Conservation (phyloP, 768 basidiomycete species). For the Lentinula boryana region DNA sequence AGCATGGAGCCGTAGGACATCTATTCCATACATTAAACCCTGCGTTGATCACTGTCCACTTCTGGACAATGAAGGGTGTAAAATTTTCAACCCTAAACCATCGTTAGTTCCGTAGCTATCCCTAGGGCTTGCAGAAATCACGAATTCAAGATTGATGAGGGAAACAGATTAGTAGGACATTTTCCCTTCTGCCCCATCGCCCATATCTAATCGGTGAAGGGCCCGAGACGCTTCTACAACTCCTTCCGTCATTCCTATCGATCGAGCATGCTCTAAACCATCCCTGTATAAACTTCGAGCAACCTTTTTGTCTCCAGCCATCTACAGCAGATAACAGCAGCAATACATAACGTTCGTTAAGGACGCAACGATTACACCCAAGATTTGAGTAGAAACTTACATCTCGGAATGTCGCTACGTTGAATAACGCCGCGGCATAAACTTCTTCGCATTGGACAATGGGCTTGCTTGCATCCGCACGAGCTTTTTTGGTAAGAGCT, state of each 20-base stretch:
- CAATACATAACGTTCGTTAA: no score
- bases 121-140: no score
- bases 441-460: constrained; percentile 45
- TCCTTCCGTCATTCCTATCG: constrained; percentile 28
- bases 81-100: no score
- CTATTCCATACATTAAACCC: no score
- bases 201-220: not conserved
- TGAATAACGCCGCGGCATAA: constrained; percentile 54
- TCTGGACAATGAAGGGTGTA: no score
- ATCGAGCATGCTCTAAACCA: constrained; percentile 30
- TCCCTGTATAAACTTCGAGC: constrained; percentile 26
- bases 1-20: no score
- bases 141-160: no score
- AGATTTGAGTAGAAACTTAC: not conserved
- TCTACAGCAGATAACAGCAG: constrained; percentile 17
- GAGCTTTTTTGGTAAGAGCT: constrained; percentile 21
- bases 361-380: no score
- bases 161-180: not conserved
- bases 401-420: constrained; percentile 51
- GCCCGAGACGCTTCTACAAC: constrained; percentile 25
- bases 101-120: no score
- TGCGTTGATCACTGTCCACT: no score
- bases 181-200: not conserved
- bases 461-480: constrained; percentile 19
- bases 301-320: constrained; percentile 28